phyloP scores from a whole-genome alignment of 164 flowering plant genomes.

The Malania oleifera region DNA sequence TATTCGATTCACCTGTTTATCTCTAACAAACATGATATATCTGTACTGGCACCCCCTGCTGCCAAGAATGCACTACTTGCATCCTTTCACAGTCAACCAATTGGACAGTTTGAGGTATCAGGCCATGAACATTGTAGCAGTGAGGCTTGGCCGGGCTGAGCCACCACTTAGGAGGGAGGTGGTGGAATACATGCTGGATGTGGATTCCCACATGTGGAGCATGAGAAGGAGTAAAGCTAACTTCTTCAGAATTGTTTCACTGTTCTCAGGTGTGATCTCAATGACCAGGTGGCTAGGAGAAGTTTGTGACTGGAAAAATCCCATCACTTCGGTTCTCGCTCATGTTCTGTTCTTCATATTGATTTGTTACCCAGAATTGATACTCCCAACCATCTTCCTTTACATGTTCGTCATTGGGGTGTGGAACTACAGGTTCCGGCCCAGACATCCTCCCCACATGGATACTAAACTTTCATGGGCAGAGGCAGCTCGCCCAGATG shows the following conservation, averaged over 20 bases:
- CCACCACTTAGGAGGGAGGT: conserved; percentile 64
- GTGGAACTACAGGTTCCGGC: conserved; percentile 65
- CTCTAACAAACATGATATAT: conserved; percentile 50
- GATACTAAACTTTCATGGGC: conserved; percentile 69
- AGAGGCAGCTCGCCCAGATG: conserved; percentile 59
- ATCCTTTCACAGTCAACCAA: conserved; percentile 69
- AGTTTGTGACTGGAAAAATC: conserved; percentile 71
- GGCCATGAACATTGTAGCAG: conserved; percentile 63
- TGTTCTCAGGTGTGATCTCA: conserved; percentile 51
- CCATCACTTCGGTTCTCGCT: conserved; percentile 51
- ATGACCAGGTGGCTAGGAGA: conserved; percentile 56
- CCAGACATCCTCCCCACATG: conserved; percentile 70
- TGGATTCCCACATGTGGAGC: conserved; percentile 76
- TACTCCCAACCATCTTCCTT: conserved; percentile 64
- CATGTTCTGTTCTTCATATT: conserved; percentile 55
- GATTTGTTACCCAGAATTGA: conserved; percentile 67
- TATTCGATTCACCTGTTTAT: conserved; percentile 55
- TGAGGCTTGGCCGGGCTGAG: conserved; percentile 55
- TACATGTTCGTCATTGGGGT: conserved; percentile 75
- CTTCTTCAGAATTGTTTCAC: conserved; percentile 61
- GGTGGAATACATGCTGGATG: conserved; percentile 74
- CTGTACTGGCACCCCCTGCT: conserved; percentile 54
- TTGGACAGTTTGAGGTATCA: conserved; percentile 56
- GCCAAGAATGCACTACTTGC: conserved; percentile 70
- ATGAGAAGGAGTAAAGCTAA: conserved; percentile 76